These are phyloP conservation scores for Cylindricascospora bacillispora DNA, from an alignment of 1,139 yeast genomes.

Conservation along the genomic window DNA sequence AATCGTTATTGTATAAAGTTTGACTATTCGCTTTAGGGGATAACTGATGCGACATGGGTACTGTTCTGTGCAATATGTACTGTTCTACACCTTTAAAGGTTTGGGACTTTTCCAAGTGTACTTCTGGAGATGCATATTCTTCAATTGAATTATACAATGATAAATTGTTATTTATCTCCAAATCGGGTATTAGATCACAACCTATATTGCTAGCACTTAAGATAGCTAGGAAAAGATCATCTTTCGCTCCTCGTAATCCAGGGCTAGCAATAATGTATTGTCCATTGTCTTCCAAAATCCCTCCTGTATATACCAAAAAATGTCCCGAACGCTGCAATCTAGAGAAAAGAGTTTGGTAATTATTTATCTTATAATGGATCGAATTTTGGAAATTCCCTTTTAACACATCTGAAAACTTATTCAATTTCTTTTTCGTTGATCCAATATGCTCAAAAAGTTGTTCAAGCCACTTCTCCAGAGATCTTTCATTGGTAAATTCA, in stretches of 20 bases:
- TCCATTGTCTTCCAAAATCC: constrained; percentile 56
- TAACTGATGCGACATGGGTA: not conserved
- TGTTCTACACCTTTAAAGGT: not conserved
- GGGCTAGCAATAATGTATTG: constrained; percentile 25
- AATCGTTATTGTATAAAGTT: not conserved
- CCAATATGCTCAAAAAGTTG: constrained; percentile 73
- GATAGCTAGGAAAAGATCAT: constrained; percentile 22
- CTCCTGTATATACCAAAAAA: constrained; percentile 61
- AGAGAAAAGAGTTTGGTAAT: constrained; percentile 37
- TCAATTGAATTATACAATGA: constrained; percentile 13
- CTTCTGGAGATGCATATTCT: constrained; percentile 10
- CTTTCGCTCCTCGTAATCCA: constrained; percentile 24
- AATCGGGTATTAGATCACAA: constrained; percentile 19
- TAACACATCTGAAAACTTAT: constrained; percentile 57
- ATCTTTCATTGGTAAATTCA: constrained; percentile 36
- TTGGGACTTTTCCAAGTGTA: not conserved
- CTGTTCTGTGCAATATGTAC: not conserved
- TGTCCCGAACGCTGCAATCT: constrained; percentile 49
- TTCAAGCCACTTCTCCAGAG: constrained; percentile 63
- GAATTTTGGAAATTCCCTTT: constrained; percentile 65
- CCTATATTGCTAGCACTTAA: constrained; percentile 26
- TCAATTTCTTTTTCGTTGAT: constrained; percentile 65
- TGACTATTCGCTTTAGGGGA: not conserved
- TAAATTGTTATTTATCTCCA: constrained; percentile 16
- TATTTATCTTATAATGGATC: constrained; percentile 50